phyloP scores from a whole-genome alignment of 164 flowering plant species.

The Vitis rupestris region DNA sequence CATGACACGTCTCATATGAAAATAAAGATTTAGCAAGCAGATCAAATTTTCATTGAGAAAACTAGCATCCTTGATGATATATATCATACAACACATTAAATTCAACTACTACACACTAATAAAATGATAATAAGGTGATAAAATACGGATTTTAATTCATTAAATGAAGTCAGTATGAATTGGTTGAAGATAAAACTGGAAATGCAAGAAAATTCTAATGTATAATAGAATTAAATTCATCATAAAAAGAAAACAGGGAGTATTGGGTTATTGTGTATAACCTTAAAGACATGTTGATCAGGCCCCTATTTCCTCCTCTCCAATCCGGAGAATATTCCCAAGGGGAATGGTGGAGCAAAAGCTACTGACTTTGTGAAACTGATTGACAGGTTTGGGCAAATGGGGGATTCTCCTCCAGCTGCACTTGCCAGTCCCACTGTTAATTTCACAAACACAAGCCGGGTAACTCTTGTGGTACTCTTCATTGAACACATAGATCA shows the following conservation, averaged over 20 bases:
- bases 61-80: too few species aligned
- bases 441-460: conserved; percentile 60
- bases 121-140: too few species aligned
- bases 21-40: background rate
- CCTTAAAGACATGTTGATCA: background rate
- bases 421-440: conserved; percentile 27
- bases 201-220: too few species aligned
- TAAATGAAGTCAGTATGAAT: background rate
- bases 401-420: conserved; percentile 60
- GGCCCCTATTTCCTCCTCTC: conserved; percentile 5
- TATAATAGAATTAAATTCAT: too few species aligned
- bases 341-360: conserved; percentile 55
- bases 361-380: conserved; percentile 59
- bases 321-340: conserved; percentile 13
- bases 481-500: conserved; percentile 65
- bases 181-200: too few species aligned
- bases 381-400: conserved; percentile 53
- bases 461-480: conserved; percentile 54
- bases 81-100: too few species aligned
- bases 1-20: background rate
- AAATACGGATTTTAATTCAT: background rate
- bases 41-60: background rate
- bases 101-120: background rate
- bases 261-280: too few species aligned
- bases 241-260: too few species aligned